A percentile compares a stretch with the other conserved stretches of the same genome.
These are phyloP conservation scores for Amphichorda felina DNA, from an alignment of 2,329 filamentous ascomycete genomes.

Conservation along the genomic window DNA sequence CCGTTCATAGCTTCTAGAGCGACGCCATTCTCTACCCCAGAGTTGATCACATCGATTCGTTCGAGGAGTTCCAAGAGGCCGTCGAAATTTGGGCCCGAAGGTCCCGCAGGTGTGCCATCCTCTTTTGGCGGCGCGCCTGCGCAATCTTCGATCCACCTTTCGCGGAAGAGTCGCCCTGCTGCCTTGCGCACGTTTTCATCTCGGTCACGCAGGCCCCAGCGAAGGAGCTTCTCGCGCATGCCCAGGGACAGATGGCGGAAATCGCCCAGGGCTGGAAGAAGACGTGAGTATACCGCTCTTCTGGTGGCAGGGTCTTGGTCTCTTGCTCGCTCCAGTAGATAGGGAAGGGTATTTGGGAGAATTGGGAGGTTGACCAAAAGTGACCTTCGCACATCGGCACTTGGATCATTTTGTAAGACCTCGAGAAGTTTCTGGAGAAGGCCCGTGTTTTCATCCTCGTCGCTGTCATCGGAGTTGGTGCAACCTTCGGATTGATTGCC, in stretches of 20 bases:
- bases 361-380: conserved; percentile 86
- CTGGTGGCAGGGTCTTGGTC: conserved; percentile 80
- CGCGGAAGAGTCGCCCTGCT: conserved; percentile 77
- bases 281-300: conserved; percentile 72
- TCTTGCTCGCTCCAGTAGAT: conserved; percentile 78
- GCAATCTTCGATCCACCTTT: conserved; percentile 97
- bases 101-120: conserved; percentile 39
- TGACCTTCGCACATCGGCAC: conserved; percentile 81
- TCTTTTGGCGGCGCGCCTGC: conserved; percentile 53
- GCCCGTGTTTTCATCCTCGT: conserved; percentile 49
- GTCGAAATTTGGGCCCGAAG: conserved; percentile 60
- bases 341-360: conserved; percentile 69
- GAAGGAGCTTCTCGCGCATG: conserved; percentile 88
- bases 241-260: conserved; percentile 87
- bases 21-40: conserved; percentile 79
- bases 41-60: conserved; percentile 85
- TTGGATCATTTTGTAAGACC: conserved; percentile 85
- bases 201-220: conserved; percentile 88
- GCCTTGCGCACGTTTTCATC: conserved; percentile 92
- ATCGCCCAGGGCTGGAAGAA: conserved; percentile 82
- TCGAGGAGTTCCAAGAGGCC: conserved; percentile 83
- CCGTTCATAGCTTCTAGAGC: conserved; percentile 89
- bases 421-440: conserved; percentile 76
- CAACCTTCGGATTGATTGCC: conserved; percentile 64
- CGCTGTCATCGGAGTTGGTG: conserved; percentile 57